Evolutionary conservation across 495 filamentous ascomycete species (phyloP).

Genomic region (Clavariopsis aquatica): DNA sequence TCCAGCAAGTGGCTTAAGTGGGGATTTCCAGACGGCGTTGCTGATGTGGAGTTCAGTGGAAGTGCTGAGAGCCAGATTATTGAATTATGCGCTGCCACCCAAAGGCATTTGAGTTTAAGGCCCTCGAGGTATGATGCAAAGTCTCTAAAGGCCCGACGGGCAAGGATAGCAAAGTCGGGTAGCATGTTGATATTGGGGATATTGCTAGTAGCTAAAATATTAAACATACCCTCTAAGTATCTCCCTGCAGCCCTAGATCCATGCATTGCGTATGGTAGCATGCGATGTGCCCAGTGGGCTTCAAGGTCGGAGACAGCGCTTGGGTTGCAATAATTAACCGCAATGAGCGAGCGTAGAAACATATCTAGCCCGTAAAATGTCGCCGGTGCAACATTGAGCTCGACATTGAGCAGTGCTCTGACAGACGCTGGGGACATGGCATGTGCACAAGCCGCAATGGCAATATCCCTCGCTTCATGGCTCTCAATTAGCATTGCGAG

Average conservation of each 20-base stretch:
- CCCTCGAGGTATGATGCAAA: slow-evolving; percentile 33
- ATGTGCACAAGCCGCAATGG: slow-evolving; percentile 35
- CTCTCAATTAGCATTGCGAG: slow-evolving; percentile 25
- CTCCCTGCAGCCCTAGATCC: slow-evolving; percentile 17
- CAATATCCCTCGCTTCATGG: slow-evolving; percentile 34
- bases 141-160: slow-evolving; percentile 13
- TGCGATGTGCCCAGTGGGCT: slow-evolving; percentile 24
- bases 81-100: slow-evolving; percentile 15
- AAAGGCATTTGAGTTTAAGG: slow-evolving; percentile 23
- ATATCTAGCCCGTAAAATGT: slow-evolving; percentile 31
- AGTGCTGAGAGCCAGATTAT: slow-evolving; percentile 24
- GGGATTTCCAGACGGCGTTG: slow-evolving; percentile 14
- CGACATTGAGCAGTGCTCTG: slow-evolving; percentile 29
- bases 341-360: slow-evolving; percentile 30
- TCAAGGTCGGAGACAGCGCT: slow-evolving; percentile 25
- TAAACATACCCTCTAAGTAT: slow-evolving; percentile 25
- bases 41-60: not conserved
- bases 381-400: slow-evolving; percentile 25
- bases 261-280: slow-evolving; percentile 29
- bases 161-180: slow-evolving; percentile 25
- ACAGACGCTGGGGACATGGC: slow-evolving; percentile 27
- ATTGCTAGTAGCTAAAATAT: not conserved
- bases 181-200: slow-evolving; percentile 21
- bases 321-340: slow-evolving; percentile 21
- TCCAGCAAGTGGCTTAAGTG: slow-evolving; percentile 26